Base-by-base conservation (phyloP, 2,329 filamentous ascomycete genomes). In the Aspergillus puulaauensis region DNA sequence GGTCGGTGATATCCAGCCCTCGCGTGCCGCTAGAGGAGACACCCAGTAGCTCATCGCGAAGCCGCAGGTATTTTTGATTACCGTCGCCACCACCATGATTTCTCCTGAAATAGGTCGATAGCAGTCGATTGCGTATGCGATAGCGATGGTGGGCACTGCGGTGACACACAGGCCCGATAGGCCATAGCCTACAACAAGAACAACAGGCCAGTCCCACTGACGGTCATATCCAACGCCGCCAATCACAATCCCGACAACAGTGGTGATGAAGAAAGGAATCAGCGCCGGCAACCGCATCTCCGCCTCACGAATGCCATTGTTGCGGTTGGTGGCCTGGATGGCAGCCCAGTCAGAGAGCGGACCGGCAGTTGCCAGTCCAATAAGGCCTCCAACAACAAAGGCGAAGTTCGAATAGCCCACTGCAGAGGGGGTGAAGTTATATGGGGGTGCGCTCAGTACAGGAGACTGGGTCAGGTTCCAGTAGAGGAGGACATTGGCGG, bases 1-100 rank as follows among this genome's bases (percentile, higher is more conserved):
- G 3, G 47, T 19, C 3, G 56, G 46, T 6, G 19, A 8, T 8
- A 58, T 19, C 41, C 19, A 54, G 3, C 56, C 56, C 14, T 14
- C 33, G 8, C 31, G 12, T 4, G 6, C 47, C 17, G 41, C 39
- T 21, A 54, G 27, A 7, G 40, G 17, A 3, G 39, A 19, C 17
- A 58, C 46, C 46, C 51, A 58, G n/a, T 51, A 54, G 39, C 52
- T 58, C 51, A 58, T 54, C 11, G 17, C 46, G 47, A 54, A 54
- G 1, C 56, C 56, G 35, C 41, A 54, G 4, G 31, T 55, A 23
- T 58, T 58, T 17, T 54, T 58, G 6, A 48, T 40, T 15, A 58
- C 52, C 0, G 46, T 58, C 2, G 43, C 47, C 12, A 55, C 56
- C 6, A 51, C 24, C 46, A 58, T 54, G 14, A 58, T 51, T 33